A percentile compares a stretch with the other conserved stretches of the same genome.
These are phyloP conservation scores for Lipomyces spencermartinsiae DNA, from an alignment of 805 yeast genomes.

Conservation along the genomic window DNA sequence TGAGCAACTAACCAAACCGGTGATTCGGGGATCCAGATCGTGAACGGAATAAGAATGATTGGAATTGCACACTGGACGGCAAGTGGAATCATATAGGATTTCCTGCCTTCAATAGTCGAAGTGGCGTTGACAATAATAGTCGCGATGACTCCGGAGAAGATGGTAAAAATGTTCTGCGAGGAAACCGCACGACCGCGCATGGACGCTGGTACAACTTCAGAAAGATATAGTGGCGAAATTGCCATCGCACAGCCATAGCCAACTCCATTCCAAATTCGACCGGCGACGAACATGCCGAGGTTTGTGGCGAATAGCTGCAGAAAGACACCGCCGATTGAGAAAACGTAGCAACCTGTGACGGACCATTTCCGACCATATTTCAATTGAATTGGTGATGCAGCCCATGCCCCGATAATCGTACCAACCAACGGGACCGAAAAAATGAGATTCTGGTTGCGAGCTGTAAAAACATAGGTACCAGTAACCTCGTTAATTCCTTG, in stretches of 20 bases:
- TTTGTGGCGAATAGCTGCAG: constrained; percentile 18
- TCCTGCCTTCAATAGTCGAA: neutral
- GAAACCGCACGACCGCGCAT: constrained; percentile 20
- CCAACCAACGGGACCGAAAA: constrained; percentile 18
- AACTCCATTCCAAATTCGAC: constrained; percentile 17
- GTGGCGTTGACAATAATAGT: constrained; percentile 20
- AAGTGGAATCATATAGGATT: constrained; percentile 14
- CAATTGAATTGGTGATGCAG: constrained; percentile 12
- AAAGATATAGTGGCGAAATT: constrained; percentile 18
- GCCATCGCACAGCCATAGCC: constrained; percentile 18
- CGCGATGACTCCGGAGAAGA: constrained; percentile 18
- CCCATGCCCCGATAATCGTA: constrained; percentile 16
- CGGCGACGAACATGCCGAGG: constrained; percentile 14
- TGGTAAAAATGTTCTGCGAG: constrained; percentile 14
- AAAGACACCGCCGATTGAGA: constrained; percentile 18
- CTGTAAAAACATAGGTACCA: constrained; percentile 18
- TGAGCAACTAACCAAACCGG: constrained; percentile 16
- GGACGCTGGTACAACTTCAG: constrained; percentile 19
- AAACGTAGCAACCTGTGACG: constrained; percentile 5
- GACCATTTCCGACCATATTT: constrained; percentile 20
- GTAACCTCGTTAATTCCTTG: constrained; percentile 15
- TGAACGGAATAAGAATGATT: constrained; percentile 7
- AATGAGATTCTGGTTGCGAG: constrained; percentile 21
- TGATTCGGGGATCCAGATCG: constrained; percentile 9
- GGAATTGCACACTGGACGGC: constrained; percentile 21